Percentiles rank a stretch among this genome's conserved stretches.
phyloP scores from a whole-genome alignment of 371 early-diverging fungal genomes.

The Mucor irregularis region DNA sequence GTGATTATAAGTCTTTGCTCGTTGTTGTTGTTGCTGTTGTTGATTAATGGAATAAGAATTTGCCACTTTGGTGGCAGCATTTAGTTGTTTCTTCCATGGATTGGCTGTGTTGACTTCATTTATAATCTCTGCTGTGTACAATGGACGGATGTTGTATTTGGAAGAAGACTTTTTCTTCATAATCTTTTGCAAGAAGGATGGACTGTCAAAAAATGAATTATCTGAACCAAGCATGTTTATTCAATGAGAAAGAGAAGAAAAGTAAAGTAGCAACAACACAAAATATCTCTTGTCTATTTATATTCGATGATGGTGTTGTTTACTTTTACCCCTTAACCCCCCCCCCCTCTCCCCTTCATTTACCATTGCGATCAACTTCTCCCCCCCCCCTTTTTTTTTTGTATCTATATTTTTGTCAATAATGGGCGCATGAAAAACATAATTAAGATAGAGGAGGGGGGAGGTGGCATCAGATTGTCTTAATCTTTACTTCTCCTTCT shows the following conservation, averaged over 20 bases:
- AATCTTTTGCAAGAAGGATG: conserved; percentile 26
- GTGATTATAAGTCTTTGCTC: conserved; percentile 19
- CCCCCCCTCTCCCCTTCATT: neutral
- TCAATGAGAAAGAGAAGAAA: neutral
- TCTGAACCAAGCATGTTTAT: conserved; percentile 3
- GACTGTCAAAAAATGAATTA: conserved; percentile 16
- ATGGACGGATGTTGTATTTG: conserved; percentile 16
- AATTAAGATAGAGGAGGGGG: too few species aligned
- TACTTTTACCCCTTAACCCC: neutral
- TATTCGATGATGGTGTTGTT: neutral
- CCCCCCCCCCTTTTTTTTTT: neutral
- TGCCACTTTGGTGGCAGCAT: conserved; percentile 8
- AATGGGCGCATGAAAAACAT: neutral
- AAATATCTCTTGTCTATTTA: neutral
- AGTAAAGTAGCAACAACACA: neutral
- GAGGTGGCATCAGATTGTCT: too few species aligned
- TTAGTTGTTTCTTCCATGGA: conserved; percentile 10
- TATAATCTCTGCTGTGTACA: conserved; percentile 18
- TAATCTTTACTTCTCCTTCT: too few species aligned
- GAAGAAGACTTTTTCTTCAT: conserved; percentile 14
- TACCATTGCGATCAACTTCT: neutral
- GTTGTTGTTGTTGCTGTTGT: neutral
- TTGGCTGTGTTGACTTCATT: neutral
- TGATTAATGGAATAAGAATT: neutral
- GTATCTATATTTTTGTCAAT: neutral